Base-by-base conservation (phyloP, 805 yeast genomes). In the Zygosaccharomyces kombuchaensis region DNA sequence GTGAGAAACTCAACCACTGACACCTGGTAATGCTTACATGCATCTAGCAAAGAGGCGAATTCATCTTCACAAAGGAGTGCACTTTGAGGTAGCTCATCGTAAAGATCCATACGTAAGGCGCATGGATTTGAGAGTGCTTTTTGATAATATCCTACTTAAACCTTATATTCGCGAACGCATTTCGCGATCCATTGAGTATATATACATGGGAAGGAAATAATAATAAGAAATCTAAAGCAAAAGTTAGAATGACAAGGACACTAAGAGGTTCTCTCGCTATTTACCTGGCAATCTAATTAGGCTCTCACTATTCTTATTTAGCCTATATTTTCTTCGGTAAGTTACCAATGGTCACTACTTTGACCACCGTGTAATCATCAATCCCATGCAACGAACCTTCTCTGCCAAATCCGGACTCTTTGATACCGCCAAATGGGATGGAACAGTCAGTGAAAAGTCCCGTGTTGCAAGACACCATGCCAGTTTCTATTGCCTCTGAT, bases 341-440 rank as follows among this genome's bases (percentile, higher is more conserved):
- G 22, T 71, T 68, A 40, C 82, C 82, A 30, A 77, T 66, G 22
- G 73, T 74, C 34, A 78, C 68, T 8, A 80, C 68, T 59, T 79
- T 79, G 43, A 77, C 65, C 13, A 74, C 73, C 31, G 75, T 69
- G 58, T 78, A 80, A 59, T 81, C 86, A 27, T 79, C 84, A 49
- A 82, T 62, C 30, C 87, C 87, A 55, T 73, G 73, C 44, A 74
- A 62, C 1, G 83, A 76, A 13, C 86, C 86, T 62, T 82, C 87
- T 63, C 86, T 75, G 27, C 87, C 87, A 59, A 79, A 80, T 0
- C 87, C 87, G 21, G 83, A 76, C 55, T 79, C 79, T 53, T 79
- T 78, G 39, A 81, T 69, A 45, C 87, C 87, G 27, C 87, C 80
- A 48, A 75, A 75, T 51, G 85, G 84, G 38, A 80, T 56, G 4